phyloP scores from a whole-genome alignment of 202 grass and related monocot genomes.

The Saccharum hybrid region DNA sequence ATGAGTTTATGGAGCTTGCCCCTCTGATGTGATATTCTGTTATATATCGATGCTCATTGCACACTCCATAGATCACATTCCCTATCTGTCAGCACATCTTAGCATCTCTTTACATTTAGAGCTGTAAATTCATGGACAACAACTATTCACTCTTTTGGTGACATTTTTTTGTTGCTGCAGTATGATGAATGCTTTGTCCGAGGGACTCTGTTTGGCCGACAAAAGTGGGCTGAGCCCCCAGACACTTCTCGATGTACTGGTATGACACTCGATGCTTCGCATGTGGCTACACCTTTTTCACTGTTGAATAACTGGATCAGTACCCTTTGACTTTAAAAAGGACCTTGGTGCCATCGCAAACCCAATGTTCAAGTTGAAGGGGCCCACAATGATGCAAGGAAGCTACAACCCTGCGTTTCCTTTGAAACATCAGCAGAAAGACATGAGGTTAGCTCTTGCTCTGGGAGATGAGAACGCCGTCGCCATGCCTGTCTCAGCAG shows the following conservation, averaged over 20 bases:
- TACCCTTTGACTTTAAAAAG: slow-evolving; percentile 32
- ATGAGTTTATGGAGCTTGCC: not conserved
- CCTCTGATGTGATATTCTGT: not conserved
- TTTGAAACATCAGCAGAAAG: slow-evolving; percentile 98
- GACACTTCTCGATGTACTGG: slow-evolving; percentile 84
- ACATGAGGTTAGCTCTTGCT: slow-evolving; percentile 90
- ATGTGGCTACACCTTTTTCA: slow-evolving; percentile 7
- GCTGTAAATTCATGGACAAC: slow-evolving; percentile 16
- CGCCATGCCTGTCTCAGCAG: slow-evolving; percentile 84
- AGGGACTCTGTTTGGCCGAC: slow-evolving; percentile 88
- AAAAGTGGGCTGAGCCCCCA: slow-evolving; percentile 77
- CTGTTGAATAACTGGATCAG: not conserved
- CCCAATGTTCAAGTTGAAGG: slow-evolving; percentile 97
- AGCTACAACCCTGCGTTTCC: slow-evolving; percentile 92
- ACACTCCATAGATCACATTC: not conserved
- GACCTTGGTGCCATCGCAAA: slow-evolving; percentile 81
- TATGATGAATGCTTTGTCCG: slow-evolving; percentile 94
- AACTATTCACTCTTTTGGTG: not conserved
- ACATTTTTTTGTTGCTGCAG: slow-evolving; percentile 51
- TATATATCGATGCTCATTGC: not conserved
- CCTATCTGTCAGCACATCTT: not conserved
- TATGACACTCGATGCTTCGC: slow-evolving; percentile 34
- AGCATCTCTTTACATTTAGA: not conserved
- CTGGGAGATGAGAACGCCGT: slow-evolving; percentile 81
- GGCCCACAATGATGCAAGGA: slow-evolving; percentile 74